Evolutionary conservation across 768 basidiomycete species (phyloP), one percentile per base, ranked within the genome.

Genomic region (Porphyrellus cyaneotinctus): DNA sequence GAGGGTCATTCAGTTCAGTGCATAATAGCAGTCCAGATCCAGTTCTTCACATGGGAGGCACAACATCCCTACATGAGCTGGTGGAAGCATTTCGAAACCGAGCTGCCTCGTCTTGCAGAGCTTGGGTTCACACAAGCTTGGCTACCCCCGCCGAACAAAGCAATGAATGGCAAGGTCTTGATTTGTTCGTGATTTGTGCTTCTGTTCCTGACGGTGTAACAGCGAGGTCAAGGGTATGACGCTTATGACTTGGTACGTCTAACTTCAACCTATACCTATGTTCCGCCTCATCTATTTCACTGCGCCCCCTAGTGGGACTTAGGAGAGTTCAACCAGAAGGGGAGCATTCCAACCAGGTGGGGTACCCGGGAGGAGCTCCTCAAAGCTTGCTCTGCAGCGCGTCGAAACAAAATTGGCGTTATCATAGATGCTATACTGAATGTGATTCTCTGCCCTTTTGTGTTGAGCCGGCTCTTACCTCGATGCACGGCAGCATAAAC

Each of bases 391-490:
- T 72, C 76, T 53, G 70, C 72, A n/a, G 93, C 93, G 3, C 78
- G 76, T 58, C 71, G 78, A 54, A 78, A 82, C 58, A 83, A 84
- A 6, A 79, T 97, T 17, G 83, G 87, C 56, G 78, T 92, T 33
- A 70, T 91, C 23, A 84, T 94, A 43, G 93, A 95, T 59, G 91
- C 91, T 1, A 90, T 97, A 4, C 75, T 97, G 53, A 95, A 95
- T 69, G 93, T 93, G 57, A 64, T 74, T 53, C 54, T 41, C 26
- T 31, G 24, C 14, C 22, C 18, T 45, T 41, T 50, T 52, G 28
- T 36, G 13, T 47, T 17, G 31, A 13, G 15, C 30, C 32, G 31
- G 60, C 18, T 26, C 55, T 58, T 38, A 63, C 35, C 53, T 24
- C 22, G 44, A 12, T 33, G 22, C 23, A 18, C 15, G 43, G 44